Evolutionary conservation across 208 protist species (phyloP), one percentile per base, ranked within the genome.

Genomic region (Trypanosomatidae sp.): DNA sequence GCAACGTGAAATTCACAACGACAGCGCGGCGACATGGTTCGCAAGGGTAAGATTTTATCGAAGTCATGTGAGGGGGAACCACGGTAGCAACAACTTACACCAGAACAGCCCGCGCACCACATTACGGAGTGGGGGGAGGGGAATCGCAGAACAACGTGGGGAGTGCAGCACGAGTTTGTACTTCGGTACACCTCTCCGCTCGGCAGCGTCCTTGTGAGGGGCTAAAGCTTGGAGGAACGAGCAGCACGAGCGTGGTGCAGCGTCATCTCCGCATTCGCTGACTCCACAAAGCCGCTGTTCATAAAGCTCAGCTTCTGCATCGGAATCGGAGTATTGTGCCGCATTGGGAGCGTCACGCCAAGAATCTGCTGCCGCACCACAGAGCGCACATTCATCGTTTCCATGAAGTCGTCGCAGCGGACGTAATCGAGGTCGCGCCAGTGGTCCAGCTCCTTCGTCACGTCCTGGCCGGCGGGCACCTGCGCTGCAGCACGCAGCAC

Each of bases 371-470:
- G 77, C 53, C 89, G 83, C 67, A 81, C 82, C 9, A 81, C 80
- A n/a, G 89, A 88, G 33, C 64, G 79, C 19, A 59, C 76, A 64
- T 93, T 87, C 89, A 94, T 90, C 28, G 87, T 94, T 43, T 92
- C 87, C 44, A 66, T 72, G 71, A 96, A 95, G 77, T 93, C 73
- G 73, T 96, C 92, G 78, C 90, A 95, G 41, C 72, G 60, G 36
- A 86, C 71, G 78, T 96, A 96, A 49, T 95, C 85, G 39, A 79
- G 65, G 36, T 76, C 72, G 13, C 92, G 81, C 90, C 92, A 96
- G 79, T 96, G 81, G 69, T 96, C 90, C 30, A 96, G 76, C 79
- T 93, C 90, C 12, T 72, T 73, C 33, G 81, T 88, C 44, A 94
- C 68, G 81, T 91, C 77, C 30, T 82, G 60, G 66, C 68, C 65